Conservation (phyloP, 2,329 filamentous ascomycete genomes). For the Leptographium lundbergii region DNA sequence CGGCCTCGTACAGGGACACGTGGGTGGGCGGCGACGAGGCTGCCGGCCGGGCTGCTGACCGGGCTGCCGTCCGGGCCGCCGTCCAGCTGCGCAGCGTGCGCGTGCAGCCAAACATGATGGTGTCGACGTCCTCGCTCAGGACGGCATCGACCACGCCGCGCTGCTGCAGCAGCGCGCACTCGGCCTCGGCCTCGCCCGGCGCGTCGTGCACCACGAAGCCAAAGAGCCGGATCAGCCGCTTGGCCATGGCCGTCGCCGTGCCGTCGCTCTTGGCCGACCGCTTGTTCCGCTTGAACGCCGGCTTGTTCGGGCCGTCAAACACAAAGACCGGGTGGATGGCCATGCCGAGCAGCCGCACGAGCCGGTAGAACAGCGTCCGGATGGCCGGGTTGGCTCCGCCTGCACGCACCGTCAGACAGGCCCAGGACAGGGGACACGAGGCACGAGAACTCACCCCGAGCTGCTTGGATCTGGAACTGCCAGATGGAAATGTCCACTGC, state of each 20-base stretch:
- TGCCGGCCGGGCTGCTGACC: constrained; percentile 41
- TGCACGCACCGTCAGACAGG: constrained; percentile 1
- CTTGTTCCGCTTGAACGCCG: constrained; percentile 80
- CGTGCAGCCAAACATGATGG: constrained; percentile 89
- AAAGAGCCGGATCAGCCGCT: constrained; percentile 72
- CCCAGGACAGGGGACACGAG: background rate
- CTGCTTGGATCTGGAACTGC: constrained; percentile 87
- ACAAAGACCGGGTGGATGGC: constrained; percentile 40
- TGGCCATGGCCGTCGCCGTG: constrained; percentile 63
- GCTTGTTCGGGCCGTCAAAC: constrained; percentile 36
- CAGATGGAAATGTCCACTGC: constrained; percentile 95
- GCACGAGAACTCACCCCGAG: constrained; percentile 39
- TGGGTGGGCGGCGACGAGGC: constrained; percentile 73
- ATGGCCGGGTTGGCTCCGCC: constrained; percentile 79
- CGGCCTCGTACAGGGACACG: constrained; percentile 65
- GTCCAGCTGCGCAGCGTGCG: constrained; percentile 74
- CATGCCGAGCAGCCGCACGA: constrained; percentile 42
- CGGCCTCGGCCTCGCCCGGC: constrained; percentile 89
- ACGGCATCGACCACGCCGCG: constrained; percentile 83
- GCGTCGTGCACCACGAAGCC: constrained; percentile 76
- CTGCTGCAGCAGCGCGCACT: constrained; percentile 77
- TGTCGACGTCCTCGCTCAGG: constrained; percentile 91
- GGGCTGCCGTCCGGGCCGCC: constrained; percentile 26
- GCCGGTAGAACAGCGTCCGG: constrained; percentile 83
- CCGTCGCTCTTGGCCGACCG: constrained; percentile 51